Conservation (phyloP, 148 eudicot species). For the Nepenthes gracilis region DNA sequence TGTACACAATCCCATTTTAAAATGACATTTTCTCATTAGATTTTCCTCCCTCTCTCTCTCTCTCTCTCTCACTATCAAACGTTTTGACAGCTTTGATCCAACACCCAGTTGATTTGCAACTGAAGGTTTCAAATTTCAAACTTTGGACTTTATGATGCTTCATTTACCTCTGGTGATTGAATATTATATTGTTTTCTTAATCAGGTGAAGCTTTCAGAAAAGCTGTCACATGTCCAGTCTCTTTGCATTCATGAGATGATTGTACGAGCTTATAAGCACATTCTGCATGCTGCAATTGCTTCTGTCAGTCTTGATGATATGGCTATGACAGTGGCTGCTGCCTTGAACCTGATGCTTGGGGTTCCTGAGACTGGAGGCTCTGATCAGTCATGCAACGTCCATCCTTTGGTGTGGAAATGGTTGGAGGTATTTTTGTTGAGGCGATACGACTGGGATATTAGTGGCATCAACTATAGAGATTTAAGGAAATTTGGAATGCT, state of each 20-base stretch:
- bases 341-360: constrained; percentile 89
- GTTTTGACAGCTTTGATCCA: too few relatives aligned
- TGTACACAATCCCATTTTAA: too few relatives aligned
- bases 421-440: constrained; percentile 67
- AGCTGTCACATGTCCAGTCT: constrained; percentile 96
- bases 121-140: not conserved
- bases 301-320: constrained; percentile 50
- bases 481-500: constrained; percentile 88
- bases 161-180: not conserved
- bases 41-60: too few relatives aligned
- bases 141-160: not conserved
- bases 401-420: constrained; percentile 76
- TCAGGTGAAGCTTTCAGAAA: constrained; percentile 97
- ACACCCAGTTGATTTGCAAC: too few relatives aligned
- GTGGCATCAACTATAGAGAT: constrained; percentile 62
- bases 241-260: constrained; percentile 99
- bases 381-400: constrained; percentile 31
- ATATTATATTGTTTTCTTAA: constrained; percentile 8
- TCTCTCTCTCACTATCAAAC: too few relatives aligned
- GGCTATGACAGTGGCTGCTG: constrained; percentile 70
- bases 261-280: constrained; percentile 96
- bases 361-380: constrained; percentile 34
- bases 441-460: constrained; percentile 88
- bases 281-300: constrained; percentile 92
- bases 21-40: too few relatives aligned